Conservation (phyloP, 257 asterid species). For the Nicotiana tabacum region DNA sequence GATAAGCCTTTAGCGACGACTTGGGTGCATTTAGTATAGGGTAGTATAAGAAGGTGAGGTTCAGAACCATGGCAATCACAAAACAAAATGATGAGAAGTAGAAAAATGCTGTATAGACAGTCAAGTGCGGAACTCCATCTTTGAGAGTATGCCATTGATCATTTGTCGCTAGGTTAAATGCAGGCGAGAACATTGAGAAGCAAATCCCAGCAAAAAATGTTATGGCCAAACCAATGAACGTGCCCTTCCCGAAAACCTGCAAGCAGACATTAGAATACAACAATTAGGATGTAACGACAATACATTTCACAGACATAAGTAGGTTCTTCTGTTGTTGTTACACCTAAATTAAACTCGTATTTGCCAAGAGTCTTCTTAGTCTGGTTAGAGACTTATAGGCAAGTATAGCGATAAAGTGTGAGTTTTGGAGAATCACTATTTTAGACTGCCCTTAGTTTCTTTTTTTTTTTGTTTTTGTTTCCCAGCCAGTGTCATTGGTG, state of each 20-base stretch:
- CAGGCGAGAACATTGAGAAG: constrained; percentile 86
- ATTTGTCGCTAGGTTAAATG: constrained; percentile 85
- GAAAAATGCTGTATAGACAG: constrained; percentile 84
- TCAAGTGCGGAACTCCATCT: constrained; percentile 64
- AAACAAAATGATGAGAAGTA: constrained; percentile 85
- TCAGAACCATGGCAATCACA: constrained; percentile 56
- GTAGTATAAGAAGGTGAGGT: constrained; percentile 58
- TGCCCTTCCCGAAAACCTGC: constrained; percentile 88
- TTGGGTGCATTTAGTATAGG: constrained; percentile 70
- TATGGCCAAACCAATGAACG: constrained; percentile 61
- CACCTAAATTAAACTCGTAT: not conserved
- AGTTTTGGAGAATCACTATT: not conserved
- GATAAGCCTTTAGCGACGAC: constrained; percentile 65
- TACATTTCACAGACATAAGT: not conserved
- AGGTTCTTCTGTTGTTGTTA: not conserved
- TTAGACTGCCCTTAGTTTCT: not conserved
- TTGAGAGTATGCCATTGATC: constrained; percentile 79
- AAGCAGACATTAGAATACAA: not conserved
- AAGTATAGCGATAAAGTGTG: not conserved
- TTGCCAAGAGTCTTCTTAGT: not conserved
- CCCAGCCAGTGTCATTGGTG: too few species aligned
- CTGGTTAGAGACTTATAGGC: not conserved
- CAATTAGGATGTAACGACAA: not conserved
- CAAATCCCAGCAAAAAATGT: constrained; percentile 90
- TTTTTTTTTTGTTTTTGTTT: too few species aligned